Base-by-base conservation (phyloP, 768 basidiomycete species). In the Vararia minispora region DNA sequence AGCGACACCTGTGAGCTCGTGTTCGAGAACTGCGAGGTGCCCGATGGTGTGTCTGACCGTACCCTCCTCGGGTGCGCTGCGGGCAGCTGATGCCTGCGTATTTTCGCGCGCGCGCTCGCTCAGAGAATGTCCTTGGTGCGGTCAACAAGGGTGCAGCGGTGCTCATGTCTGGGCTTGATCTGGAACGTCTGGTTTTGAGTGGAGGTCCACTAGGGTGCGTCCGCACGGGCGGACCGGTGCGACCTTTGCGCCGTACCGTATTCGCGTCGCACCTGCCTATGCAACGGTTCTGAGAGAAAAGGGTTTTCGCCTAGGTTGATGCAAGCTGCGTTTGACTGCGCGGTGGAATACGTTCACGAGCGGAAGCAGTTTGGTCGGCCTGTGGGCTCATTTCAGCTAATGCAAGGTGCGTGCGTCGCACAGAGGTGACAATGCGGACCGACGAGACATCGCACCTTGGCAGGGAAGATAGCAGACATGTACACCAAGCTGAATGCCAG, bases 1-100 rank as follows among this genome's bases (percentile, higher is more conserved):
- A 88, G 85, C 43, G 90, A 95, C 50, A 97, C 92, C 3, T 89
- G 88, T 46, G 92, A 97, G 54, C 63, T 95, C 17, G 77, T 92
- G 14, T 95, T 97, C 42, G 87, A 94, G 47, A 71, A 88, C 48
- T 92, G 89, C 48, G 72, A 81, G 49, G 83, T 97, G 3, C 89
- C 92, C 1, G 77, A 85, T 53, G 85, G 89, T 89, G 39, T 34
- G 65, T 36, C 13, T 7, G 13, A 13, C 4, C 32, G n/a, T 18
- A 20, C 20, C 12, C 20, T 33, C 18, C 16, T 33, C 18, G 10
- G 18, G 18, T 33, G 16, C 8, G 31, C 11, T 17, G 17, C 8
- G 10, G 17, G 10, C 31, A 10, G 8, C 11, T 14, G 11, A n/a
- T 5, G 18, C 23, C 11, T 28, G 17, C 25, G 12, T 31, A 40